Conservation (phyloP, 345 rosid genomes). For the Zanthoxylum bungeanum region DNA sequence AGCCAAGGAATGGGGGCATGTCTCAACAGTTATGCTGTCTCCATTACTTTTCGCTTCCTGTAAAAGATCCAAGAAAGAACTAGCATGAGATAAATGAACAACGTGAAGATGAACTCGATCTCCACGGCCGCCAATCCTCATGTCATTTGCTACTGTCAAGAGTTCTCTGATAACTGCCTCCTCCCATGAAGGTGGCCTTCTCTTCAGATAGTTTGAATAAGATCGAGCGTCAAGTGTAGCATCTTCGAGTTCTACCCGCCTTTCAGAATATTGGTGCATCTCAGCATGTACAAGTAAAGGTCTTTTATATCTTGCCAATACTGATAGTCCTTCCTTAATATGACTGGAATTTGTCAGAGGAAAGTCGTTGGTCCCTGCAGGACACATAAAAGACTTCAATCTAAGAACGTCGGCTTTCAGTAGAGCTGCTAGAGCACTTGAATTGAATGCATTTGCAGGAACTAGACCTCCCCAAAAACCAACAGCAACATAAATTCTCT, state of each 20-base stretch:
- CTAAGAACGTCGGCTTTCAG: conserved; percentile 87
- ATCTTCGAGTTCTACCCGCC: conserved; percentile 32
- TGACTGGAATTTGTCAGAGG: conserved; percentile 88
- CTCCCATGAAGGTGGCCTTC: conserved; percentile 88
- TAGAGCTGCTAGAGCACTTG: conserved; percentile 65
- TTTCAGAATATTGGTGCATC: conserved; percentile 38
- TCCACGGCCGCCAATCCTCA: conserved; percentile 64
- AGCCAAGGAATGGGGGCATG: conserved; percentile 95
- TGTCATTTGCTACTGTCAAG: conserved; percentile 60
- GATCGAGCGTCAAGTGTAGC: conserved; percentile 49
- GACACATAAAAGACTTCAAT: conserved; percentile 98
- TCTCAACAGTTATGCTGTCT: conserved; percentile 81
- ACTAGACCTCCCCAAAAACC: conserved; percentile 99
- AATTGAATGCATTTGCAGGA: conserved; percentile 84
- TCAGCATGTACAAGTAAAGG: conserved; percentile 97
- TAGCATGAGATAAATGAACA: conserved; percentile 87
- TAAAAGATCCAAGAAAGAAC: conserved; percentile 68
- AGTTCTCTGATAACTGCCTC: conserved; percentile 80
- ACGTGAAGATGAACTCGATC: conserved; percentile 96
- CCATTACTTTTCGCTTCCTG: conserved; percentile 80
- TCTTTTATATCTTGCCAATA: conserved; percentile 75
- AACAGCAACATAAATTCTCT: conserved; percentile 76
- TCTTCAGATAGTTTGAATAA: conserved; percentile 74
- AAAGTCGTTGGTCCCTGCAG: conserved; percentile 93
- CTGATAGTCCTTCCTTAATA: conserved; percentile 84